Evolutionary conservation across 2,329 filamentous ascomycete species (phyloP), one percentile per base, ranked within the genome.

Genomic region (Fusarium sp.): DNA sequence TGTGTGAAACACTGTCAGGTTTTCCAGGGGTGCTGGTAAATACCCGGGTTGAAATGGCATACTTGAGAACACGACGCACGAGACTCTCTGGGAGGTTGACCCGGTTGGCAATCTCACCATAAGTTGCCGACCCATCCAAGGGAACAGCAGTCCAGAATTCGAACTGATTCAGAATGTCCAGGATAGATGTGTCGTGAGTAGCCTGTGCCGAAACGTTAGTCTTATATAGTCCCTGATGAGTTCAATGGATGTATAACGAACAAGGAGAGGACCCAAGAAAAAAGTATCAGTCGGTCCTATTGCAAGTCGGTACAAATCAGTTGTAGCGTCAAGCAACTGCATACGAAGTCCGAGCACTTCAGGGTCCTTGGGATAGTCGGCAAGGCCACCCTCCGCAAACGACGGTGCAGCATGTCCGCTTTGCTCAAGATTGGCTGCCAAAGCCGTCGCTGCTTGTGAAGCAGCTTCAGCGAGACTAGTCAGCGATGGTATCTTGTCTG

Each of bases 41-140:
- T 38, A 82, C 69, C 20, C 79, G 78, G 14, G 80, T 73, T 6
- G 79, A 76, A 6, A 77, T 74, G 13, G 77, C 79, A 67, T 82
- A 77, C 42, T 76, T 72, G 43, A 83, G 61, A 15, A 83, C 58
- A 13, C 81, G 78, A n/a, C 73, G 72, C 11, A 80, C 78, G 14
- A 81, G 74, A 15, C 76, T 75, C 53, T 78, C 73, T 0, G 81
- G 82, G 5, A 84, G 79, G 4, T 73, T 74, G 3, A 78, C 77
- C 15, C 72, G 72, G 22, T 74, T 55, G 9, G 82, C 76, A 15
- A 75, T 69, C 17, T 74, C 66, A 5, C 46, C 38, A 33, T 64
- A 67, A 3, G 59, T 65, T 20, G 67, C 70, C 2, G 60, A 67
- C 22, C 73, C 70, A 13, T 49, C 66, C 3, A 74, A n/a, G 5